phyloP scores from a whole-genome alignment of 345 rosid genomes.

The Garcia nutans region DNA sequence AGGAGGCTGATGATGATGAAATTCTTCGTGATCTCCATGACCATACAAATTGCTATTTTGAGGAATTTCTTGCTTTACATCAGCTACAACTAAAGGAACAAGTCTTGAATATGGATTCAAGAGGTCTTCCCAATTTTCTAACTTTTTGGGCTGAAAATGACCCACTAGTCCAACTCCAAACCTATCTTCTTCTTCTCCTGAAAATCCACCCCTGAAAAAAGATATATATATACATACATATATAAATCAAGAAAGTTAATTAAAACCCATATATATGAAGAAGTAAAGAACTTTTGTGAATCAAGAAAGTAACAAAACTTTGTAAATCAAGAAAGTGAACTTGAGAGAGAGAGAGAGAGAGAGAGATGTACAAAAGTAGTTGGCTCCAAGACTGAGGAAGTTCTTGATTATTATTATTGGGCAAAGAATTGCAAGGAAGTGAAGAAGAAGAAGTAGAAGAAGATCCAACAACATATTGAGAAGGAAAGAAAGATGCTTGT shows the following conservation, averaged over 20 bases:
- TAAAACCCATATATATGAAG: neutral
- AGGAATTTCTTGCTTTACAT: slow-evolving; percentile 46
- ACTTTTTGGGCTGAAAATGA: slow-evolving; percentile 34
- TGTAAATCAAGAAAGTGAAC: neutral
- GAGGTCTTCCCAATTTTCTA: slow-evolving; percentile 44
- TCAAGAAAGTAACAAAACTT: neutral
- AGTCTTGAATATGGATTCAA: slow-evolving; percentile 25
- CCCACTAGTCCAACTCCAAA: slow-evolving; percentile 8
- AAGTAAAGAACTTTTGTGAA: neutral
- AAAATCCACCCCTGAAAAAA: slow-evolving; percentile 34
- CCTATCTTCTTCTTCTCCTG: slow-evolving; percentile 38
- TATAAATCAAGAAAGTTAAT: too few species aligned
- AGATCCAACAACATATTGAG: slow-evolving; percentile 48
- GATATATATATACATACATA: neutral
- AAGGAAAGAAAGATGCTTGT: slow-evolving; percentile 37
- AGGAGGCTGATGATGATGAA: slow-evolving; percentile 10
- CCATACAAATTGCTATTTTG: slow-evolving; percentile 33
- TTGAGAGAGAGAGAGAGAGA: slow-evolving; percentile 20
- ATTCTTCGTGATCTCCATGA: slow-evolving; percentile 37
- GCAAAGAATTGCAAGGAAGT: slow-evolving; percentile 35
- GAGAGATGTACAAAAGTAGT: slow-evolving; percentile 44
- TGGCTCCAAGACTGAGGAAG: slow-evolving; percentile 66
- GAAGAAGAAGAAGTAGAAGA: slow-evolving; percentile 31
- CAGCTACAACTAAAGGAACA: slow-evolving; percentile 13
- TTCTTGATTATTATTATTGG: slow-evolving; percentile 35